Percentiles rank a stretch among this genome's conserved stretches.
Conservation (phyloP, 2,329 filamentous ascomycete genomes). For the Conoideocrella luteorostrata region DNA sequence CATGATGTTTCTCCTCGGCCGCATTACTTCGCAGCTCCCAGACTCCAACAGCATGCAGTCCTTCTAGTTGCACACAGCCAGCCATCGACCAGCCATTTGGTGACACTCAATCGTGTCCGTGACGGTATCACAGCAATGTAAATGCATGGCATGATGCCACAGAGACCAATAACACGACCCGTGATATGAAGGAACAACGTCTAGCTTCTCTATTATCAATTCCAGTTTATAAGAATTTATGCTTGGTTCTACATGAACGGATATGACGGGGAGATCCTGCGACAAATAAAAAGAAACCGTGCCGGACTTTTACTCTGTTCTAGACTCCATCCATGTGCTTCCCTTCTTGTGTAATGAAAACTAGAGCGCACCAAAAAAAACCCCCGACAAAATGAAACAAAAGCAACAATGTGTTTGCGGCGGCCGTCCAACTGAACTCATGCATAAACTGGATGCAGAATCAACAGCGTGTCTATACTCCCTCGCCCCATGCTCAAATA, state of each 20-base stretch:
- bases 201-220: too few relatives aligned
- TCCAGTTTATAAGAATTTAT: too few relatives aligned
- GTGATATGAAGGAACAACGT: too few relatives aligned
- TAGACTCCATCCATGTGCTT: neutral
- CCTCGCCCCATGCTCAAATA: constrained; percentile 3
- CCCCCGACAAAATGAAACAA: constrained; percentile 1
- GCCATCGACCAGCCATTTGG: neutral
- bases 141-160: too few relatives aligned
- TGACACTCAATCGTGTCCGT: neutral
- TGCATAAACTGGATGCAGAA: neutral
- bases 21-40: neutral
- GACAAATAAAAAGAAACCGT: too few relatives aligned
- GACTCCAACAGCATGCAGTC: neutral
- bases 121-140: neutral
- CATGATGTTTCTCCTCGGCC: constrained; percentile 2
- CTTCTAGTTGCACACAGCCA: neutral
- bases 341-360: neutral
- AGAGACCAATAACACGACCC: too few relatives aligned
- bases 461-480: constrained; percentile 1
- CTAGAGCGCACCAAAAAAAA: neutral
- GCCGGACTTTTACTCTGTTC: too few relatives aligned
- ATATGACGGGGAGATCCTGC: too few relatives aligned
- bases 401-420: neutral
- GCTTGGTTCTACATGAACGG: too few relatives aligned
- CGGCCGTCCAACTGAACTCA: neutral